Base-by-base conservation (phyloP, 768 basidiomycete genomes). In the Serendipita sp. region DNA sequence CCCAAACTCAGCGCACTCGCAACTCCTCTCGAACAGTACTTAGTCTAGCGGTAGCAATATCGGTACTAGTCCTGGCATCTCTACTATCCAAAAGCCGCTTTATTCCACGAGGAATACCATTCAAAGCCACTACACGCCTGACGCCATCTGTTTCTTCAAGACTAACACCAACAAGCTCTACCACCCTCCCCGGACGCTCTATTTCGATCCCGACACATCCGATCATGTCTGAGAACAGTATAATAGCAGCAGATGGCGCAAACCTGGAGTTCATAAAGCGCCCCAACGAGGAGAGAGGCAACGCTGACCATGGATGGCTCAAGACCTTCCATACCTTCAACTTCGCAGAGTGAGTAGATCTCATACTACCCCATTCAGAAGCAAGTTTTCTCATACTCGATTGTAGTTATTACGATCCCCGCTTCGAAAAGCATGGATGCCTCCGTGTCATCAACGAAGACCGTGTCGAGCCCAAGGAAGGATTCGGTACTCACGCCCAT, bases 391-490 rank as follows among this genome's bases (percentile, higher is more conserved):
- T 32, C 58, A 8, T 16, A 45, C 44, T 16, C 7, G 24, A n/a
- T 32, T 13, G 38, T 38, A 84, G 81, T 70, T 95, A 92, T 71
- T 78, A 82, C 45, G 85, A 86, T 53, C 67, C 71, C 5, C 63
- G 75, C 1, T 84, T 84, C 68, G 77, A 83, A 51, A 74, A 76
- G 1, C 94, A 83, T 68, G 89, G 93, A 1, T 70, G 82, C 15
- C 81, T 97, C 0, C 83, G 93, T 7, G 89, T 97, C 41, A 86
- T 97, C 73, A 96, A 96, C 75, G 93, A 96, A 74, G 91, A 92
- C 69, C 85, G 89, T n/a, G 88, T 94, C 45, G 80, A 79, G 3
- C 75, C 86, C 3, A 70, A 74, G 16, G 85, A 83, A 16, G 95
- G 95, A 0, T 97, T 97, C 68, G 92, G 89, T 2, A 86, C 85